Evolutionary conservation across 192 early-diverging fungal species (phyloP).

Genomic region (Coemansia sp.): DNA sequence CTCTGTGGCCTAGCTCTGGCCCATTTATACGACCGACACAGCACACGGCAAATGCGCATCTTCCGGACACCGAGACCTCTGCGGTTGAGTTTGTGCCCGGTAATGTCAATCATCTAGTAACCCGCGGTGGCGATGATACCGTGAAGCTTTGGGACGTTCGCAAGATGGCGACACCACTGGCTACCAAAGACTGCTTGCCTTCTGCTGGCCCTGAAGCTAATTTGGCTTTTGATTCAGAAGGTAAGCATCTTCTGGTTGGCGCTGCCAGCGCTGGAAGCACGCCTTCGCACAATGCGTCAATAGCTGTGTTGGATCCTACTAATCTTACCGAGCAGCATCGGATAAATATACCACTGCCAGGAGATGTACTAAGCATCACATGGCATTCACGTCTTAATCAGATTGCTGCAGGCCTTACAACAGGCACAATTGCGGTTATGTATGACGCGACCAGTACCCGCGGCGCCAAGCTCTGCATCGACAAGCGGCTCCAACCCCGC

Average conservation of each 20-base stretch:
- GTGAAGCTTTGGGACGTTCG: constrained; percentile 95
- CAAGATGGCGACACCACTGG: constrained; percentile 54
- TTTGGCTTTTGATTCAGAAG: constrained; percentile 82
- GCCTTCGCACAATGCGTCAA: neutral
- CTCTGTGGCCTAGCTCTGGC: constrained; percentile 72
- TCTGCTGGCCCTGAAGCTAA: constrained; percentile 73
- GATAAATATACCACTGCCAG: constrained; percentile 2
- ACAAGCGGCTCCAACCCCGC: constrained; percentile 32
- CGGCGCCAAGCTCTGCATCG: constrained; percentile 72
- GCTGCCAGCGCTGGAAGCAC: neutral
- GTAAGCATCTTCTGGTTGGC: constrained; percentile 75
- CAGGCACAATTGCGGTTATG: constrained; percentile 72
- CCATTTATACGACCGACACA: constrained; percentile 56
- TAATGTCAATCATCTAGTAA: constrained; percentile 64
- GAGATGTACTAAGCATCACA: constrained; percentile 69
- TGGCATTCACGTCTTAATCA: constrained; percentile 92
- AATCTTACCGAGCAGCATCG: constrained; percentile 4
- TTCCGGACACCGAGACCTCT: constrained; percentile 64
- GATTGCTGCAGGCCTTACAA: constrained; percentile 74
- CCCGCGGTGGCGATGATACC: constrained; percentile 80
- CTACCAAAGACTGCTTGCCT: constrained; percentile 55
- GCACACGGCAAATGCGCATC: constrained; percentile 70
- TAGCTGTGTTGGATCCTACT: constrained; percentile 18
- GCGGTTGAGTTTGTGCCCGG: constrained; percentile 64
- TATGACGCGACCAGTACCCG: constrained; percentile 68